Evolutionary conservation across 148 eudicot species (phyloP).

Genomic region (Fagopyrum esculentum): DNA sequence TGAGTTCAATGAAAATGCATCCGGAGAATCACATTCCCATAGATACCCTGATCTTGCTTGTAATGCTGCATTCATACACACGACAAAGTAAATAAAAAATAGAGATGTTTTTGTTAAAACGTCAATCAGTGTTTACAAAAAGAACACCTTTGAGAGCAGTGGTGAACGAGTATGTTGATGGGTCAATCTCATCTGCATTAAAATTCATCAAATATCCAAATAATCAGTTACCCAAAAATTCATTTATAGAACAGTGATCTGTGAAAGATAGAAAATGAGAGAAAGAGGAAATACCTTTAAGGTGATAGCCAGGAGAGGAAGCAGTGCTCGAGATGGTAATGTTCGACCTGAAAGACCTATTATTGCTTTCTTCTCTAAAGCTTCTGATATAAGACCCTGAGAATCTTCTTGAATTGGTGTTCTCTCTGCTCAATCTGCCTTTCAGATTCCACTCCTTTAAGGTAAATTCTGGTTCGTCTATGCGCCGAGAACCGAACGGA

Average conservation of each 20-base stretch:
- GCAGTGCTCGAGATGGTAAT: slow-evolving; percentile 78
- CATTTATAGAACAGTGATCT: not conserved
- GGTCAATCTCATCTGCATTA: slow-evolving; percentile 76
- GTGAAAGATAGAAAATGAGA: not conserved
- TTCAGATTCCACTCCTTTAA: slow-evolving; percentile 67
- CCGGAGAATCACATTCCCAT: slow-evolving; percentile 73
- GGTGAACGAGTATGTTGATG: slow-evolving; percentile 88
- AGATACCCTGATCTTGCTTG: slow-evolving; percentile 66
- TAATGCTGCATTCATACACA: slow-evolving; percentile 43
- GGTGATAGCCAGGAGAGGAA: slow-evolving; percentile 79
- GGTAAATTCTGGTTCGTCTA: slow-evolving; percentile 37
- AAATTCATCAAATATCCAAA: not conserved
- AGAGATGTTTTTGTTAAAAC: not conserved
- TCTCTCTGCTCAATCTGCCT: slow-evolving; percentile 60
- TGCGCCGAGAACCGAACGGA: not conserved
- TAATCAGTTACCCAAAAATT: not conserved
- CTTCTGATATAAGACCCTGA: slow-evolving; percentile 65
- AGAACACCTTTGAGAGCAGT: slow-evolving; percentile 74
- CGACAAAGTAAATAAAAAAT: not conserved
- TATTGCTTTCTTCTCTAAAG: slow-evolving; percentile 47
- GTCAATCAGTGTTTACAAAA: too few species aligned
- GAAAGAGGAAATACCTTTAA: slow-evolving; percentile 43
- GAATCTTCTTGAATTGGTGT: slow-evolving; percentile 54
- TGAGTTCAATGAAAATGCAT: slow-evolving; percentile 71
- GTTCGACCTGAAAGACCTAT: slow-evolving; percentile 57